Evolutionary conservation across 2,329 filamentous ascomycete species (phyloP).

Genomic region (Neurospora crassa): DNA sequence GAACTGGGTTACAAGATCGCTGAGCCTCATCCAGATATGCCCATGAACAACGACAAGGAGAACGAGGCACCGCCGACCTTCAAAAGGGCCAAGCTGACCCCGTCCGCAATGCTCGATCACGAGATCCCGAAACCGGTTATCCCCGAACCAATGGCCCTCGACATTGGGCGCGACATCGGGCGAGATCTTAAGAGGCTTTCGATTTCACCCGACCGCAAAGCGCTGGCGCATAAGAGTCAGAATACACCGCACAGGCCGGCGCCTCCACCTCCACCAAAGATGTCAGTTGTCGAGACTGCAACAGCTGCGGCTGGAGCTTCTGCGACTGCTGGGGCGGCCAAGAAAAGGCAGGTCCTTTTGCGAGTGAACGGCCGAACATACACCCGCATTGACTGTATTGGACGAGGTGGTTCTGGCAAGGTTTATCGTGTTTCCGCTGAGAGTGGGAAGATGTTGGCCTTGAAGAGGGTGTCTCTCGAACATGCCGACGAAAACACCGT

Average conservation of each 20-base stretch:
- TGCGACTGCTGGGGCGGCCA: conserved; percentile 55
- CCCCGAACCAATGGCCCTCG: not conserved
- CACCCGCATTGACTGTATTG: conserved; percentile 81
- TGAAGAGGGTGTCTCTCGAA: conserved; percentile 88
- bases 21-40: conserved; percentile 44
- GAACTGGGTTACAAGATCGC: conserved; percentile 46
- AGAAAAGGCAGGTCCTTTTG: conserved; percentile 73
- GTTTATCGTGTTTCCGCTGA: conserved; percentile 96
- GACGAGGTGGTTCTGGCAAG: conserved; percentile 84
- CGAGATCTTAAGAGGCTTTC: not conserved
- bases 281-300: conserved; percentile 89
- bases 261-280: conserved; percentile 76
- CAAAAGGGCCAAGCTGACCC: conserved; percentile 47
- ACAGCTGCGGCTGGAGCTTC: conserved; percentile 75
- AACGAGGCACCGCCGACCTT: conserved; percentile 69
- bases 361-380: conserved; percentile 87
- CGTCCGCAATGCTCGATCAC: conserved; percentile 39
- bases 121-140: conserved; percentile 36
- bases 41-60: conserved; percentile 68
- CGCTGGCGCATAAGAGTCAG: conserved; percentile 42
- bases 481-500: conserved; percentile 79
- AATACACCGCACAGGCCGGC: conserved; percentile 72
- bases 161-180: not conserved
- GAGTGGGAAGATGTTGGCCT: conserved; percentile 87
- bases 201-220: conserved; percentile 46